Conservation (phyloP, 257 asterid genomes). For the Anisodus acutangulus region DNA sequence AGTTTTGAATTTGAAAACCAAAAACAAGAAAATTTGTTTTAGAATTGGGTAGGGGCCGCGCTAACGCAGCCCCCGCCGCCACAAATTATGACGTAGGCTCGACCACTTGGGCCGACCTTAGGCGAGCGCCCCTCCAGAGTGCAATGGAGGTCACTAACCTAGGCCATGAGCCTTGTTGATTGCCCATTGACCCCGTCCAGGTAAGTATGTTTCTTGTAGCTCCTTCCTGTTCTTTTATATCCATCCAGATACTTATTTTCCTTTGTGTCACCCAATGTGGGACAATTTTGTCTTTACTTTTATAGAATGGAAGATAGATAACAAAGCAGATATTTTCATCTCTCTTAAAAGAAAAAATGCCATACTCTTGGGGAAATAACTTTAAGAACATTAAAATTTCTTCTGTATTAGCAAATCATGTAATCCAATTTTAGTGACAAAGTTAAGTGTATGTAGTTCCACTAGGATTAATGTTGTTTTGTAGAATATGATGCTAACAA, state of each 20-base stretch:
- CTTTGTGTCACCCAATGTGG: neutral
- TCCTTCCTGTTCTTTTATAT: neutral
- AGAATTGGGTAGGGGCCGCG: constrained; percentile 26
- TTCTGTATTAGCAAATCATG: no score
- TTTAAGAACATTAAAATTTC: no score
- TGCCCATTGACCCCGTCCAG: constrained; percentile 57
- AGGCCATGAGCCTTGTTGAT: constrained; percentile 49
- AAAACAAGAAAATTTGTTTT: neutral
- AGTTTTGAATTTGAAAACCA: no score
- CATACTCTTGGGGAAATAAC: no score
- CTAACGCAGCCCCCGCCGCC: constrained; percentile 32
- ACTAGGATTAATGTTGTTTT: no score
- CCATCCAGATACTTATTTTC: neutral
- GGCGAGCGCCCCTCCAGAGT: constrained; percentile 35
- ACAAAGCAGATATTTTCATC: no score
- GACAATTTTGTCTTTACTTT: neutral
- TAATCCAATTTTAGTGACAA: no score
- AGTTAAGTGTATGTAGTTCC: no score
- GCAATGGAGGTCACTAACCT: constrained; percentile 48
- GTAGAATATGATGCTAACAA: no score
- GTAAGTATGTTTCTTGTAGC: constrained; percentile 38
- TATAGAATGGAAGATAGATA: no score
- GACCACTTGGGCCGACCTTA: constrained; percentile 39
- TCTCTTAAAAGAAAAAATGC: no score
- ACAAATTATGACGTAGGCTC: constrained; percentile 44